Conservation (phyloP, 1,284 basidiomycete genomes). For the Porphyrellus sp. region DNA sequence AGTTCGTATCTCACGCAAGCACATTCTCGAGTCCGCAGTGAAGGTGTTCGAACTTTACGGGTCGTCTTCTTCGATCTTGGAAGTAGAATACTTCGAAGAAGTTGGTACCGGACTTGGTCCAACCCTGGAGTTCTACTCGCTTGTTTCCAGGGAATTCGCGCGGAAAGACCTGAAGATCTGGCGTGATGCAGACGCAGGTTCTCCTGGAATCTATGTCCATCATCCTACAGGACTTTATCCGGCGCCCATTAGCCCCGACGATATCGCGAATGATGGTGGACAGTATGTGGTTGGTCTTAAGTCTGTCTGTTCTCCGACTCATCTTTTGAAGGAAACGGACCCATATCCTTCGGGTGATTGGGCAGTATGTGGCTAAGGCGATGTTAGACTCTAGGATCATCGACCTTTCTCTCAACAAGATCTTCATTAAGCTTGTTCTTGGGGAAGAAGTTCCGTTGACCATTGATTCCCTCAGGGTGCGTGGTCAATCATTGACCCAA, state of each 20-base stretch:
- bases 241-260: slow-evolving; percentile 67
- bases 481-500: slow-evolving; percentile 20
- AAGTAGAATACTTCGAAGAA: slow-evolving; percentile 99
- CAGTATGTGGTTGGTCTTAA: slow-evolving; percentile 50
- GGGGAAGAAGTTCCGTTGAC: slow-evolving; percentile 83
- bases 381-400: slow-evolving; percentile 97
- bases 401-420: slow-evolving; percentile 89
- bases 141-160: slow-evolving; percentile 92
- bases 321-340: slow-evolving; percentile 59
- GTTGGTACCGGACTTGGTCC: slow-evolving; percentile 97
- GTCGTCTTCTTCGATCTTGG: slow-evolving; percentile 86
- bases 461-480: slow-evolving; percentile 76
- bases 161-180: slow-evolving; percentile 85
- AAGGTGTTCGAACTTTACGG: slow-evolving; percentile 98
- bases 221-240: slow-evolving; percentile 90
- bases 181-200: slow-evolving; percentile 77
- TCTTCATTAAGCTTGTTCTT: slow-evolving; percentile 87
- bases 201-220: slow-evolving; percentile 66
- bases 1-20: slow-evolving; percentile 92
- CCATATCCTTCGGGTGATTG: slow-evolving; percentile 85
- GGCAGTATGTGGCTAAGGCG: slow-evolving; percentile 97
- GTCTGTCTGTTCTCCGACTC: neutral
- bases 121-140: slow-evolving; percentile 96
- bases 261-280: slow-evolving; percentile 64
- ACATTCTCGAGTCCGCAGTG: slow-evolving; percentile 94